Conservation (phyloP, 495 filamentous ascomycete species). For the Melanomma pulvis-pyrius region DNA sequence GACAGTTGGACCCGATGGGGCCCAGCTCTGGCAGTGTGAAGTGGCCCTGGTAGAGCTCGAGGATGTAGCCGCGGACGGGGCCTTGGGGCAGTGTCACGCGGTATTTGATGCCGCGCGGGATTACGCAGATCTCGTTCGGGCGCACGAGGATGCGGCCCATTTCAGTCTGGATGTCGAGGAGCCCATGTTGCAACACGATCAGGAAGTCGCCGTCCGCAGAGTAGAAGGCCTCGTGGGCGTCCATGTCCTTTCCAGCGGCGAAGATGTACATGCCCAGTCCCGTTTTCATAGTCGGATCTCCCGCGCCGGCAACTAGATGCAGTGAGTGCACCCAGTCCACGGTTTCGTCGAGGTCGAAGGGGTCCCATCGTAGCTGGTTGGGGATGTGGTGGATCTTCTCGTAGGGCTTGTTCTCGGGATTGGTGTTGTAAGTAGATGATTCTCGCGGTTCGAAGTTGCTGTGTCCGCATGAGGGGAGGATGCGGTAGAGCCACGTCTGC, state of each 20-base stretch:
- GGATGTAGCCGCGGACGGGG: constrained; percentile 78
- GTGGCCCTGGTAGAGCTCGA: constrained; percentile 85
- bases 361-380: constrained; percentile 90
- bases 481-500: constrained; percentile 93
- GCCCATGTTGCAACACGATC: constrained; percentile 81
- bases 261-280: constrained; percentile 84
- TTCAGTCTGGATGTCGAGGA: constrained; percentile 84
- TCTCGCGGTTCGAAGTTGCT: constrained; percentile 67
- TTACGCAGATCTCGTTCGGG: constrained; percentile 86
- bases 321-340: constrained; percentile 81
- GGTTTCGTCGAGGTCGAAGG: constrained; percentile 74
- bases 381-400: constrained; percentile 67
- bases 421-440: constrained; percentile 57
- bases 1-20: constrained; percentile 83
- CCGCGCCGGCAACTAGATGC: constrained; percentile 76
- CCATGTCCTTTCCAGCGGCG: constrained; percentile 81
- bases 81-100: constrained; percentile 67
- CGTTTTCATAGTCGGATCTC: constrained; percentile 78
- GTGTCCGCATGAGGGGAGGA: constrained; percentile 82
- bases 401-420: constrained; percentile 48
- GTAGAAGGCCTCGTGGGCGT: constrained; percentile 71
- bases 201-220: constrained; percentile 90
- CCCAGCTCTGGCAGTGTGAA: constrained; percentile 85
- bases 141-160: constrained; percentile 79
- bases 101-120: constrained; percentile 82